Conservation (phyloP, 768 basidiomycete genomes). For the Phaeotremella fagi region DNA sequence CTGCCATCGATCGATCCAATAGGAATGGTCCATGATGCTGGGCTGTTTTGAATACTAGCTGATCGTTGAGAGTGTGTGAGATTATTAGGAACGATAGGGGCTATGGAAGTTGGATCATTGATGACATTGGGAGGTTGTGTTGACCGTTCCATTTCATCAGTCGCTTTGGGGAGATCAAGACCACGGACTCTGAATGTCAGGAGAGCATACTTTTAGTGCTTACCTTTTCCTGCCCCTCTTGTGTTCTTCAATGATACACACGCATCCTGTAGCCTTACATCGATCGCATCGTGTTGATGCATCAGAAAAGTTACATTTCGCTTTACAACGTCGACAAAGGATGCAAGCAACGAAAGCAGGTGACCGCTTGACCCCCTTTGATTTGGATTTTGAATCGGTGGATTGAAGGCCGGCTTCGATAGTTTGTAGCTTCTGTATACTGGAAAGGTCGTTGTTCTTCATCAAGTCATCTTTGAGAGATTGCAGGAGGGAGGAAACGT, state of each 20-base stretch:
- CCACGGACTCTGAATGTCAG: not conserved
- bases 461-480: no score
- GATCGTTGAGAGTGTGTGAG: no score
- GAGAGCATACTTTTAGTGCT: not conserved
- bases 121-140: no score
- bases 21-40: not conserved
- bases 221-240: constrained; percentile 17
- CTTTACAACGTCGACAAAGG: constrained; percentile 14
- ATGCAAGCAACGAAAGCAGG: constrained; percentile 16
- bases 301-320: constrained; percentile 10
- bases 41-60: not conserved
- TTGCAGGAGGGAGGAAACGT: no score
- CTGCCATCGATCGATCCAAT: not conserved
- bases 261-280: constrained; percentile 8
- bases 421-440: no score
- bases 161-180: not conserved
- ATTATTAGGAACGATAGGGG: no score
- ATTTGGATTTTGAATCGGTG: no score
- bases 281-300: constrained; percentile 11
- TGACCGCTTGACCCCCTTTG: no score
- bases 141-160: no score
- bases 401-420: no score
- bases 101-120: no score
- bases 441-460: no score
- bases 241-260: constrained; percentile 7